These are phyloP conservation scores for Exidia glandulosa DNA, from an alignment of 768 basidiomycete species.

Conservation along the genomic window DNA sequence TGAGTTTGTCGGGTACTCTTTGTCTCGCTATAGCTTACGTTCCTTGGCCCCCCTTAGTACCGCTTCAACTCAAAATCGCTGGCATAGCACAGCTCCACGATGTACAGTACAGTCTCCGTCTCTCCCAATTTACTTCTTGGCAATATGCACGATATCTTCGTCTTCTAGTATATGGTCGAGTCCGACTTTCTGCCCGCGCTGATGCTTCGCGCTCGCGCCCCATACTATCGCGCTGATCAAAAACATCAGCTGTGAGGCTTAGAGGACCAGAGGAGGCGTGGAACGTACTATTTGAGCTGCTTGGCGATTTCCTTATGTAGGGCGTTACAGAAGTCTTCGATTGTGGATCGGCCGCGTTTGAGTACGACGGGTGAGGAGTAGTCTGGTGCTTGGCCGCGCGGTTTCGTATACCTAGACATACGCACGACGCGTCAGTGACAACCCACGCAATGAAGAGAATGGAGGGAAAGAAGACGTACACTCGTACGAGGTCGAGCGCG, in stretches of 20 bases:
- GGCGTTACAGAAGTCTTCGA: conserved; percentile 86
- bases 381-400: conserved; percentile 82
- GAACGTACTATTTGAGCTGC: conserved; percentile 86
- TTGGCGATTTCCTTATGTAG: conserved; percentile 98
- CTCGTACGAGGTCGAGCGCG: conserved; percentile 82
- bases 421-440: not conserved
- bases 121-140: conserved; percentile 32
- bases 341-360: conserved; percentile 42
- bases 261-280: not conserved
- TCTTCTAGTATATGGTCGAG: conserved; percentile 78
- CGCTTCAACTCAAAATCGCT: too few relatives aligned
- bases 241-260: not conserved
- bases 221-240: conserved; percentile 71
- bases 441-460: not conserved
- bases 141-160: conserved; percentile 68
- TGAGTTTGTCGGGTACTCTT: too few relatives aligned
- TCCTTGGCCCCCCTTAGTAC: too few relatives aligned
- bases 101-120: too few relatives aligned
- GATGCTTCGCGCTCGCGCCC: conserved; percentile 96
- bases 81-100: too few relatives aligned
- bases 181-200: conserved; percentile 92
- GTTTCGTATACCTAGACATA: conserved; percentile 86
- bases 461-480: conserved; percentile 27
- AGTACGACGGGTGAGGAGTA: conserved; percentile 87
- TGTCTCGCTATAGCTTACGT: too few relatives aligned